These are phyloP conservation scores for Pilatotrama ljubarskyi DNA, from an alignment of 768 basidiomycete species.

Conservation along the genomic window DNA sequence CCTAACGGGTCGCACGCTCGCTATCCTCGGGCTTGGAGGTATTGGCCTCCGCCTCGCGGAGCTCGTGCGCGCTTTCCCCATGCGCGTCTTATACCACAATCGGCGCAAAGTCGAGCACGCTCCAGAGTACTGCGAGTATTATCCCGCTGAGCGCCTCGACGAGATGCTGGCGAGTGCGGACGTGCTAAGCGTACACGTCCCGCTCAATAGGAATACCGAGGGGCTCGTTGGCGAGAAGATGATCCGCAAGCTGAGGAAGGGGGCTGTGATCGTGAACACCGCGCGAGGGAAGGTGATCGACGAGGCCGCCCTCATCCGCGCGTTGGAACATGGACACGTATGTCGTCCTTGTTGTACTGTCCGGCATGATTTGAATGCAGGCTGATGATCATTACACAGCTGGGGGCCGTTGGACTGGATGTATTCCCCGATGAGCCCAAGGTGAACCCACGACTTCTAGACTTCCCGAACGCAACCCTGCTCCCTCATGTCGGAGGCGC, in stretches of 20 bases:
- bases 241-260: conserved; percentile 77
- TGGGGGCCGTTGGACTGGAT: conserved; percentile 82
- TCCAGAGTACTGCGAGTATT: conserved; percentile 78
- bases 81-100: conserved; percentile 85
- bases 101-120: conserved; percentile 56
- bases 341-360: conserved; percentile 37
- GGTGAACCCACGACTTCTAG: conserved; percentile 75
- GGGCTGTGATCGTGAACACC: conserved; percentile 81
- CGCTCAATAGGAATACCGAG: conserved; percentile 71
- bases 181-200: conserved; percentile 85
- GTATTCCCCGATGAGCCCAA: conserved; percentile 85
- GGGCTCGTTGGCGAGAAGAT: conserved; percentile 72
- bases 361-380: not conserved
- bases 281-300: conserved; percentile 89
- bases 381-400: conserved; percentile 40
- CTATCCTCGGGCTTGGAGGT: conserved; percentile 77
- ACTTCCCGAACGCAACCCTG: conserved; percentile 78
- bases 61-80: conserved; percentile 77
- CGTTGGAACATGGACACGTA: conserved; percentile 86
- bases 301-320: conserved; percentile 82
- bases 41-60: conserved; percentile 73
- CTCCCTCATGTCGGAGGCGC: conserved; percentile 94
- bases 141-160: conserved; percentile 54
- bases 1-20: conserved; percentile 66
- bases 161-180: conserved; percentile 72